phyloP scores from a whole-genome alignment of 2,329 filamentous ascomycete genomes.

The Penicillium griseofulvum region DNA sequence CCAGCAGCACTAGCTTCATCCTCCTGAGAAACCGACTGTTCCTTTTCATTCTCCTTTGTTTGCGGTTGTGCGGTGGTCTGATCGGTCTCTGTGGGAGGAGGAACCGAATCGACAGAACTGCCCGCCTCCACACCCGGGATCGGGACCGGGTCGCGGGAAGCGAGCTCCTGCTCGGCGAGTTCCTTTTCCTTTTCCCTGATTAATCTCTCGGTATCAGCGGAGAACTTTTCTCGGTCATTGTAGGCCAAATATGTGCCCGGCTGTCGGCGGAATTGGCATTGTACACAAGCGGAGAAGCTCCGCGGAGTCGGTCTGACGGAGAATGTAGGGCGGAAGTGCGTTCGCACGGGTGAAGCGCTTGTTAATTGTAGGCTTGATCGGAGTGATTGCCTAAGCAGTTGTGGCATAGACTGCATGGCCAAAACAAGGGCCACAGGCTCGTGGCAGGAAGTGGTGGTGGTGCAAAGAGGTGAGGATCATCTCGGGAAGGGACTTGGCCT shows the following conservation, averaged over 20 bases:
- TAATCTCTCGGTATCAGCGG: constrained; percentile 22
- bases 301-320: constrained; percentile 23
- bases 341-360: constrained; percentile 22
- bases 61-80: constrained; percentile 2
- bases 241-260: constrained; percentile 24
- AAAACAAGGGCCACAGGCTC: constrained; percentile 20
- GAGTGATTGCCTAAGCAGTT: constrained; percentile 40
- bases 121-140: constrained; percentile 23
- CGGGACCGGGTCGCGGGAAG: constrained; percentile 16
- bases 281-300: constrained; percentile 42
- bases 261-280: constrained; percentile 43
- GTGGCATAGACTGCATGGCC: constrained; percentile 44
- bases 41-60: constrained; percentile 14
- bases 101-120: constrained; percentile 12
- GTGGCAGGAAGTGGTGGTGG: constrained; percentile 14
- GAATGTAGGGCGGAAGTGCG: constrained; percentile 25
- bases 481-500: constrained; percentile 17
- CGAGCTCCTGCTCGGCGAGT: constrained; percentile 18
- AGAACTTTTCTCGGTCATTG: constrained; percentile 22
- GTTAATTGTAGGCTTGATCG: constrained; percentile 28
- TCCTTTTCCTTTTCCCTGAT: constrained; percentile 11
- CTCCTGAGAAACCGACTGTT: constrained; percentile 9
- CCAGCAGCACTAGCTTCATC: background rate
- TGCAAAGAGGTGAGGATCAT: constrained; percentile 17
- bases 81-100: constrained; percentile 13